These are phyloP conservation scores for Phytopythium kandeliae DNA, from an alignment of 352 stramenopile species.

Conservation along the genomic window DNA sequence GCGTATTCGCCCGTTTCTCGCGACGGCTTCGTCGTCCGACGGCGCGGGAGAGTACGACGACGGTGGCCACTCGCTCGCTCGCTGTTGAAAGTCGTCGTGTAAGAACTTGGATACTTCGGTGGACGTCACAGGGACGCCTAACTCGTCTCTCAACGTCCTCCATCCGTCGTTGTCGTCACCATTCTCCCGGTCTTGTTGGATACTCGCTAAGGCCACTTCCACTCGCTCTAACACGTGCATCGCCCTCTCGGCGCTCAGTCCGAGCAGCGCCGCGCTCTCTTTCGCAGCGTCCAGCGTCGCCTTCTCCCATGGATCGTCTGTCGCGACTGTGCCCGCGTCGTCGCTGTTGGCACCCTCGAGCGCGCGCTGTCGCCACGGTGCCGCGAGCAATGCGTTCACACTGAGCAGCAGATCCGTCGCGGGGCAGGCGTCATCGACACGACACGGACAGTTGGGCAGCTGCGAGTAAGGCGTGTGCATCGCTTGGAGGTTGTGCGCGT, in stretches of 20 bases:
- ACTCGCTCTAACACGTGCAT: constrained; percentile 9
- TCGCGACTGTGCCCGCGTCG: neutral
- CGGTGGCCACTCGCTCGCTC: constrained; percentile 3
- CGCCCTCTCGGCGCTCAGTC: constrained; percentile 4
- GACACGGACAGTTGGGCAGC: constrained; percentile 34
- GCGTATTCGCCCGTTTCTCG: constrained; percentile 16
- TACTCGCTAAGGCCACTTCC: constrained; percentile 2
- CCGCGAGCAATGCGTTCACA: constrained; percentile 24
- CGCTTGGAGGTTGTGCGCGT: constrained; percentile 20
- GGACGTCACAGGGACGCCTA: constrained; percentile 14
- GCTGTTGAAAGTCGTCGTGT: neutral
- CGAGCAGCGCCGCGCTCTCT: constrained; percentile 16
- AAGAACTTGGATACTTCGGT: neutral
- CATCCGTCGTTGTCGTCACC: constrained; percentile 1
- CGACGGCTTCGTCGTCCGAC: constrained; percentile 10
- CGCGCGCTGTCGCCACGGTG: constrained; percentile 5
- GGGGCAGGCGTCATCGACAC: constrained; percentile 40
- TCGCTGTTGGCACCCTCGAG: neutral
- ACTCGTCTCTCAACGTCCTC: constrained; percentile 6
- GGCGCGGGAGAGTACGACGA: constrained; percentile 9
- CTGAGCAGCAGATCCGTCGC: constrained; percentile 41
- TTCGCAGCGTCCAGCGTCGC: constrained; percentile 4
- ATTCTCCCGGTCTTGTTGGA: neutral
- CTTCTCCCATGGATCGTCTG: neutral
- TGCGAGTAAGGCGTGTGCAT: constrained; percentile 32